A percentile compares a stretch with the other conserved stretches of the same genome.
phyloP scores from a whole-genome alignment of 2,329 filamentous ascomycete genomes.

The Curvularia lunata region DNA sequence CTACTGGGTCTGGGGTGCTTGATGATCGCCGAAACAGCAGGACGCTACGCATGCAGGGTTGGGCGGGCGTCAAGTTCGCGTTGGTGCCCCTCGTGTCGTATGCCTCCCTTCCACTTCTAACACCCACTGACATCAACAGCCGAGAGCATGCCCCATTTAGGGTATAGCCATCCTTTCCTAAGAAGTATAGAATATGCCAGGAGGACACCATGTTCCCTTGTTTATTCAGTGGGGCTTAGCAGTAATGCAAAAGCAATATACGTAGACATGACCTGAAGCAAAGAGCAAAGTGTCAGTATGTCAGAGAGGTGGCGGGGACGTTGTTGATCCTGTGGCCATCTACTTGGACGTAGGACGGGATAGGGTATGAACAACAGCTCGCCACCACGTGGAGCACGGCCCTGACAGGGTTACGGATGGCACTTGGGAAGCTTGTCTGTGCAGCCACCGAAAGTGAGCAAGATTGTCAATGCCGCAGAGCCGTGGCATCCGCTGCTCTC shows the following conservation, averaged over 20 bases:
- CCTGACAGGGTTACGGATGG: constrained; percentile 3
- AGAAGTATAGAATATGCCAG: constrained; percentile 14
- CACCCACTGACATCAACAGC: constrained; percentile 23
- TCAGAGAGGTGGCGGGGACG: constrained; percentile 2
- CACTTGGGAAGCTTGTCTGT: constrained; percentile 15
- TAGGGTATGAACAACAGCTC: constrained; percentile 15
- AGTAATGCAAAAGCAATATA: constrained; percentile 4
- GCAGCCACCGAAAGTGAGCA: constrained; percentile 21
- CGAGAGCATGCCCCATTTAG: constrained; percentile 12
- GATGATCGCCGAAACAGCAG: constrained; percentile 16
- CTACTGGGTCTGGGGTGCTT: constrained; percentile 21
- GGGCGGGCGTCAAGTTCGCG: constrained; percentile 6
- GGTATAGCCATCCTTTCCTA: constrained; percentile 6
- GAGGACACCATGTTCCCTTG: background rate
- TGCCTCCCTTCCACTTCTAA: constrained; percentile 16
- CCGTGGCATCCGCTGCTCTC: constrained; percentile 24
- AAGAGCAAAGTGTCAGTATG: constrained; percentile 5
- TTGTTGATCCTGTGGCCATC: constrained; percentile 21
- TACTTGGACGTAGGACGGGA: constrained; percentile 19
- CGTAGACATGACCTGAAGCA: background rate
- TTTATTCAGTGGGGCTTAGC: background rate
- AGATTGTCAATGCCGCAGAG: constrained; percentile 23
- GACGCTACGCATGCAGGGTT: constrained; percentile 23
- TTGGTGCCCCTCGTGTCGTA: constrained; percentile 18
- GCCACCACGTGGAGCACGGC: constrained; percentile 32